Conservation (phyloP, 345 rosid species). For the Arabis alpina region DNA sequence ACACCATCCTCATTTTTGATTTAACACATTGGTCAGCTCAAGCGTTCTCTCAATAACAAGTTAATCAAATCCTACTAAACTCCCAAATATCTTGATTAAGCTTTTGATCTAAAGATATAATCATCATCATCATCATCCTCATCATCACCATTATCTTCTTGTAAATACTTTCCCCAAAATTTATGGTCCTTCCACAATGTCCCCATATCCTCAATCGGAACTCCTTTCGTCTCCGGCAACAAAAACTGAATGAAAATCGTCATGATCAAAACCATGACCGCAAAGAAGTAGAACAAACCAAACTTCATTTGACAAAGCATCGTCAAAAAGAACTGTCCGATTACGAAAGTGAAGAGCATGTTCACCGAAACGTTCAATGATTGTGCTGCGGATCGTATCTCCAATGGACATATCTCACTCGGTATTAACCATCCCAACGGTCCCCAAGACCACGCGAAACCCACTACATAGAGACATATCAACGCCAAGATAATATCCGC, state of each 20-base stretch:
- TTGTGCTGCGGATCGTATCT: slow-evolving; percentile 43
- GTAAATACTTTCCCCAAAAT: slow-evolving; percentile 40
- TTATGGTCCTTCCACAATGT: slow-evolving; percentile 45
- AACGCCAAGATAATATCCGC: slow-evolving; percentile 36
- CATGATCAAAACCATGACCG: slow-evolving; percentile 42
- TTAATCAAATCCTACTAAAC: slow-evolving; percentile 19
- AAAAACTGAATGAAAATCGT: slow-evolving; percentile 41
- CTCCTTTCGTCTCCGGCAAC: slow-evolving; percentile 50
- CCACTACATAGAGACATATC: slow-evolving; percentile 44
- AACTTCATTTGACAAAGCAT: slow-evolving; percentile 53
- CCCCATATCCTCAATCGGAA: slow-evolving; percentile 51
- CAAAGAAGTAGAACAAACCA: slow-evolving; percentile 46
- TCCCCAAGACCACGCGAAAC: slow-evolving; percentile 50
- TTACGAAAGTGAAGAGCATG: slow-evolving; percentile 49
- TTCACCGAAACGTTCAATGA: slow-evolving; percentile 42
- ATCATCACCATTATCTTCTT: background rate
- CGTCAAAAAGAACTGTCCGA: slow-evolving; percentile 47
- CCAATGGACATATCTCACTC: slow-evolving; percentile 47
- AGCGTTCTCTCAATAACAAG: background rate
- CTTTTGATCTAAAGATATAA: slow-evolving; percentile 1
- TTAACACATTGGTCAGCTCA: background rate
- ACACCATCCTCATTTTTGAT: background rate
- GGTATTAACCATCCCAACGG: slow-evolving; percentile 50
- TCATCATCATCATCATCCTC: slow-evolving; percentile 12
- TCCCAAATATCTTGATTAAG: background rate